Evolutionary conservation across 2,329 filamentous ascomycete genomes (phyloP), one percentile per base, ranked within the genome.

Genomic region (Akanthomyces muscarius): DNA sequence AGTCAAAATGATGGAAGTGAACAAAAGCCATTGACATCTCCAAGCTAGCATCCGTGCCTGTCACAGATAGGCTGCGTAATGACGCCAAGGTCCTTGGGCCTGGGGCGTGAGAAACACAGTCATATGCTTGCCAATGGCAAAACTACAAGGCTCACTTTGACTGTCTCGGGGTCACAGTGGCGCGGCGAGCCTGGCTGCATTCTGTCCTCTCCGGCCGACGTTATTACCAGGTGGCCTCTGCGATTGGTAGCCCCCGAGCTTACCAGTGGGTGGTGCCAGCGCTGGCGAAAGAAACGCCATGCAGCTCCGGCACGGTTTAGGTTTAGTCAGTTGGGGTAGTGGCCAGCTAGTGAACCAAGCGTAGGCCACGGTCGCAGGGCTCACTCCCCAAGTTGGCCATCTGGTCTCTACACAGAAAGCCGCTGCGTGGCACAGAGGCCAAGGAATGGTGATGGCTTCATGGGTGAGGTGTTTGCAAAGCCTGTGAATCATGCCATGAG

Each of bases 171-270:
- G 56, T 21, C 33, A 30, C 13, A 42, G 21, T n/a, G 18, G 30
- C 36, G 5, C 14, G 16, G 21, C 13, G 51, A 18, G 33, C 51
- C 51, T 41, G 51, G 13, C 51, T n/a, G 14, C 33, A 38, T 41
- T 41, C 21, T 41, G 45, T 21, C 45, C 45, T 48, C 45, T 16
- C 14, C 45, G 13, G 45, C 23, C 16, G 23, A 10, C 28, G 13
- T 36, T 57, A 38, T 47, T 47, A 54, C 41, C 28, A 54, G 50
- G 50, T 70, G 68, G 33, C 69, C 67, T 25, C 69, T 68, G 36
- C 66, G 63, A 36, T 70, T 68, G 23, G 69, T 56, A 13, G 69
- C 69, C 33, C 61, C 67, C 44, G 10, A 47, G 18, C n/a, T 25
- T 33, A 36, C 33, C 33, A 7, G 30, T 33, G 30, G 8, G 53